These are phyloP conservation scores for Colletotrichum sp. DNA, from an alignment of 2,329 filamentous ascomycete species.

Conservation along the genomic window DNA sequence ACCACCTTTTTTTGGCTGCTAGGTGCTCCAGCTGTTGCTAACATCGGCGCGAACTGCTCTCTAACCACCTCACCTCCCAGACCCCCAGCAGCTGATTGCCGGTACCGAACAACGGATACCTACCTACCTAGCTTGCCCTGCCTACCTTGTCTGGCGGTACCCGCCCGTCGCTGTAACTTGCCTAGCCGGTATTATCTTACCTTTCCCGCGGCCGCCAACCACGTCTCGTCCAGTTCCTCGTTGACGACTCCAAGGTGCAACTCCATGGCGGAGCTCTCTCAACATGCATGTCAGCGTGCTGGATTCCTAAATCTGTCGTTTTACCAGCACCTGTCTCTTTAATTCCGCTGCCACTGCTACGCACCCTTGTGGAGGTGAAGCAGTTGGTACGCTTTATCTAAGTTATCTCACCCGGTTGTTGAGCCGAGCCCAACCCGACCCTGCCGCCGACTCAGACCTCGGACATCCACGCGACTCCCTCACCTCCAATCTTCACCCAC, in stretches of 20 bases:
- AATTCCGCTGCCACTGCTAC: conserved; percentile 1
- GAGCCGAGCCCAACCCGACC: conserved; percentile 9
- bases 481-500: neutral
- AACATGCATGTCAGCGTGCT: conserved; percentile 19
- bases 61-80: neutral
- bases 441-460: conserved; percentile 13
- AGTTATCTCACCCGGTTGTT: conserved; percentile 7
- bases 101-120: neutral
- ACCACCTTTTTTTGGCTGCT: neutral
- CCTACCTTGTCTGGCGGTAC: neutral
- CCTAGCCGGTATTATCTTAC: neutral
- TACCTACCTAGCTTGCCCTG: neutral
- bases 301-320: neutral
- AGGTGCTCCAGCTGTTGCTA: neutral
- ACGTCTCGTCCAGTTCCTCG: neutral
- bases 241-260: neutral
- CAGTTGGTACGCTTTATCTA: neutral
- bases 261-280: conserved; percentile 17
- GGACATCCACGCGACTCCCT: conserved; percentile 1
- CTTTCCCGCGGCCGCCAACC: neutral
- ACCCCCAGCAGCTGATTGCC: conserved; percentile 10
- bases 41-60: conserved; percentile 5
- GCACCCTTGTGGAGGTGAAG: conserved; percentile 3
- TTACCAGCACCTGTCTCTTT: conserved; percentile 2
- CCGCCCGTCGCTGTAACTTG: neutral